Conservation (phyloP, 2,329 filamentous ascomycete genomes). For the Ambrosiella xylebori region DNA sequence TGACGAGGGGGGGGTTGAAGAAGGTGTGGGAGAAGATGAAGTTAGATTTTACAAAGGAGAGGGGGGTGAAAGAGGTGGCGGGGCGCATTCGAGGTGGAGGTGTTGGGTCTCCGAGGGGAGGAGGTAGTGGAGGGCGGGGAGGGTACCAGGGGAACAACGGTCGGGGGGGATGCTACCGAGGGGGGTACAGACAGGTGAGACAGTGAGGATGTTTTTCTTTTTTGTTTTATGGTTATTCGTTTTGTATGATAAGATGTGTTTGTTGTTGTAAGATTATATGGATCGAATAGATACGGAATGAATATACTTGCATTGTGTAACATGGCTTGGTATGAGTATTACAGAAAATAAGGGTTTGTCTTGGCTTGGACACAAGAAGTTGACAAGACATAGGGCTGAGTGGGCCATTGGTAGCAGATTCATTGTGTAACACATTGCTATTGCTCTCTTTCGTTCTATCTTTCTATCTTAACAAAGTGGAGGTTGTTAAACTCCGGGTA, state of each 20-base stretch:
- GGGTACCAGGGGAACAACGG: too few relatives aligned
- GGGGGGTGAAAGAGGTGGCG: background rate
- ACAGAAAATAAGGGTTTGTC: background rate
- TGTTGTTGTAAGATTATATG: background rate
- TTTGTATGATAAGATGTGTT: slow-evolving; percentile 2
- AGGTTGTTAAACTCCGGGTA: background rate
- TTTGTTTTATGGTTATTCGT: background rate
- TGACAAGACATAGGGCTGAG: background rate
- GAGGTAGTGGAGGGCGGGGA: too few relatives aligned
- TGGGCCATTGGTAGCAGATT: too few relatives aligned
- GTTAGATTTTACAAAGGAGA: background rate
- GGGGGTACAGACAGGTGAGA: too few relatives aligned
- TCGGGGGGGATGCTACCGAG: too few relatives aligned
- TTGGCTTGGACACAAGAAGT: background rate
- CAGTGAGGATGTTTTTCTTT: too few relatives aligned
- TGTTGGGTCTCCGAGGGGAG: too few relatives aligned
- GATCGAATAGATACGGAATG: background rate
- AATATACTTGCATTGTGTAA: background rate
- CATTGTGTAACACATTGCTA: too few relatives aligned
- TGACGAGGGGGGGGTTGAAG: slow-evolving; percentile 2
- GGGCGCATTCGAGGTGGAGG: too few relatives aligned
- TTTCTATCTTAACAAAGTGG: background rate
- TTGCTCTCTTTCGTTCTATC: background rate
- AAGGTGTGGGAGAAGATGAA: slow-evolving; percentile 1
- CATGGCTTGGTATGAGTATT: background rate